Conservation (phyloP, 768 basidiomycete genomes). For the Mycena kentingensis region DNA sequence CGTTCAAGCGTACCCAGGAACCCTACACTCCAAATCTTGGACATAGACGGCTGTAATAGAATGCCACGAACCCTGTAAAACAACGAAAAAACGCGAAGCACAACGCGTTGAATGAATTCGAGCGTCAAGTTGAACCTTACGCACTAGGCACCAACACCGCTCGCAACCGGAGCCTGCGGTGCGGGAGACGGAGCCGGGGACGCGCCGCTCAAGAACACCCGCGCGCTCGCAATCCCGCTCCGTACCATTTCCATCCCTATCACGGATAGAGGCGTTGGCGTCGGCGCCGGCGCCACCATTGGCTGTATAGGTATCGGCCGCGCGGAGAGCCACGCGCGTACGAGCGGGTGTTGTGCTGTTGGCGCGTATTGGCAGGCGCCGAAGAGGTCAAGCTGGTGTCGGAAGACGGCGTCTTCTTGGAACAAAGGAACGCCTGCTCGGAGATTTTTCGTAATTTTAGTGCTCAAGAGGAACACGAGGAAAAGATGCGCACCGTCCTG, state of each 20-base stretch:
- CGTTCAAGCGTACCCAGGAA: too few species aligned
- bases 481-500: conserved; percentile 33
- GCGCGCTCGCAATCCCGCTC: not conserved
- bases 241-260: too few species aligned
- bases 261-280: not conserved
- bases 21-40: too few species aligned
- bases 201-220: not conserved
- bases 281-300: not conserved
- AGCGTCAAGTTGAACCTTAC: too few species aligned
- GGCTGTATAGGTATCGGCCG: not conserved
- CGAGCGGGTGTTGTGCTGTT: conserved; percentile 31
- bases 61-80: too few species aligned
- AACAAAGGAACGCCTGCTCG: conserved; percentile 39
- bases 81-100: too few species aligned
- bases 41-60: too few species aligned
- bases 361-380: conserved; percentile 33
- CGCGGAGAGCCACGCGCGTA: conserved; percentile 34
- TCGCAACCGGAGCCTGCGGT: too few species aligned
- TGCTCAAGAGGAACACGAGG: not conserved
- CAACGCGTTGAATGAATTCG: too few species aligned
- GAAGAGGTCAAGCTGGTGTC: conserved; percentile 40
- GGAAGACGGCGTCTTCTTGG: conserved; percentile 34
- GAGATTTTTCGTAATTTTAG: not conserved
- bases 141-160: too few species aligned
- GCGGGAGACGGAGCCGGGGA: too few species aligned